Base-by-base conservation (phyloP, 2,329 filamentous ascomycete genomes). In the Aspergillus pseudotamarii region DNA sequence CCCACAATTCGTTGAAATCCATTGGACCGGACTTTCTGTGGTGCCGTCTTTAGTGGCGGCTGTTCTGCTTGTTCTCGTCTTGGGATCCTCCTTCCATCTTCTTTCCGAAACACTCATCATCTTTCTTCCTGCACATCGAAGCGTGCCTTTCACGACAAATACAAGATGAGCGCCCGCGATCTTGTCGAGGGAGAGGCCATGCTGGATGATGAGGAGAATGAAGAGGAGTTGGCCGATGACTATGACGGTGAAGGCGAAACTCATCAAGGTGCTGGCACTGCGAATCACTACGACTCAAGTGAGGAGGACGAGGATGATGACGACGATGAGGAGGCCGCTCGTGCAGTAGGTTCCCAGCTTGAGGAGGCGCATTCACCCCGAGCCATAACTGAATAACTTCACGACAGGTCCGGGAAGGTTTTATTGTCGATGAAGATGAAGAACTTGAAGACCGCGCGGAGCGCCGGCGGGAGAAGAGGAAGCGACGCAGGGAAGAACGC, bases 231-330 rank as follows among this genome's bases (percentile, higher is more conserved):
- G 65, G 90, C 93, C 71, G 92, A 94, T 68, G 91, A 92, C 66
- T 89, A 85, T 32, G 48, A 34, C 4, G 48, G 28, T n/a, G 74
- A 75, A 10, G 91, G 88, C 58, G 86, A 91, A 71, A 78, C 81
- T 54, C 82, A 74, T 61, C 71, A 70, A 77, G 82, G 63, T 69
- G 70, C 64, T 65, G 70, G 64, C 72, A 75, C 64, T 38, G 78
- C 80, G 54, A 80, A 78, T 55, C 76, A 83, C 56, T 79, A 94
- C 72, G 93, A 97, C 78, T 96, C 92, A 0, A 96, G 92, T 71
- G 93, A 96, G 71, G 93, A 97, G 74, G 93, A 96, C 66, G 92
- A 96, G 38, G 92, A 96, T 61, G 93, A 96, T 60, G 93, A 97
- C 64, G 93, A 97, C 63, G 93, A 97, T 69, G 91, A 93, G 74